Evolutionary conservation across 2,329 filamentous ascomycete genomes (phyloP).

Genomic region (Anisogramma anomala): DNA sequence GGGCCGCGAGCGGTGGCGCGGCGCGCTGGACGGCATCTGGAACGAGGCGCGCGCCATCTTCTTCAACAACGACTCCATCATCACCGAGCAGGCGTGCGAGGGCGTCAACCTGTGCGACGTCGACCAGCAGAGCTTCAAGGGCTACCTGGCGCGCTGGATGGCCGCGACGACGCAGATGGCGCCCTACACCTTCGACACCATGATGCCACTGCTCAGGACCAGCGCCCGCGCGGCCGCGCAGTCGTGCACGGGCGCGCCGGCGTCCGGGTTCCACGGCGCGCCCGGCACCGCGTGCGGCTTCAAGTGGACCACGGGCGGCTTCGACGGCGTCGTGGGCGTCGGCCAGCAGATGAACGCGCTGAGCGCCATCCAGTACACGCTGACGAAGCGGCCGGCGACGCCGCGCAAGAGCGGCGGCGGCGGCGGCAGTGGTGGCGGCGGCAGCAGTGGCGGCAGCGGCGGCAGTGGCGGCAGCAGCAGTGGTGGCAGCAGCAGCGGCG

Average conservation of each 20-base stretch:
- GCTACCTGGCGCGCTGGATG: conserved; percentile 59
- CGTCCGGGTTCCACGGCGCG: conserved; percentile 35
- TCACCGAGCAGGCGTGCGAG: conserved; percentile 60
- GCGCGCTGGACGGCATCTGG: conserved; percentile 47
- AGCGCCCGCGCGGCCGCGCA: conserved; percentile 40
- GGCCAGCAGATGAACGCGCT: conserved; percentile 61
- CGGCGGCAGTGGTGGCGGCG: neutral
- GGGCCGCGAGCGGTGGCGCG: conserved; percentile 39
- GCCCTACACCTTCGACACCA: conserved; percentile 36
- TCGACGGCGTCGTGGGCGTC: conserved; percentile 51
- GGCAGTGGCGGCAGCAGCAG: conserved; percentile 41
- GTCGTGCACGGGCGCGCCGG: conserved; percentile 37
- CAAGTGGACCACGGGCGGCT: conserved; percentile 44
- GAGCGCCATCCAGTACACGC: conserved; percentile 49
- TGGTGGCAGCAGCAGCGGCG: conserved; percentile 2
- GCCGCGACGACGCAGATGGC: conserved; percentile 43
- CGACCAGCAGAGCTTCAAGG: conserved; percentile 67
- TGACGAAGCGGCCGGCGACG: conserved; percentile 29
- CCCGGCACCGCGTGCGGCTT: conserved; percentile 56
- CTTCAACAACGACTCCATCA: conserved; percentile 40
- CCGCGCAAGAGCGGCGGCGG: conserved; percentile 2
- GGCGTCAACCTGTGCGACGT: conserved; percentile 47
- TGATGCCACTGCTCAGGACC: conserved; percentile 39
- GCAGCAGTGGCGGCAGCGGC: conserved; percentile 35
- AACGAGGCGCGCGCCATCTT: conserved; percentile 41